Base-by-base conservation (phyloP, 2,329 filamentous ascomycete species). In the Cordyceps cicadae region DNA sequence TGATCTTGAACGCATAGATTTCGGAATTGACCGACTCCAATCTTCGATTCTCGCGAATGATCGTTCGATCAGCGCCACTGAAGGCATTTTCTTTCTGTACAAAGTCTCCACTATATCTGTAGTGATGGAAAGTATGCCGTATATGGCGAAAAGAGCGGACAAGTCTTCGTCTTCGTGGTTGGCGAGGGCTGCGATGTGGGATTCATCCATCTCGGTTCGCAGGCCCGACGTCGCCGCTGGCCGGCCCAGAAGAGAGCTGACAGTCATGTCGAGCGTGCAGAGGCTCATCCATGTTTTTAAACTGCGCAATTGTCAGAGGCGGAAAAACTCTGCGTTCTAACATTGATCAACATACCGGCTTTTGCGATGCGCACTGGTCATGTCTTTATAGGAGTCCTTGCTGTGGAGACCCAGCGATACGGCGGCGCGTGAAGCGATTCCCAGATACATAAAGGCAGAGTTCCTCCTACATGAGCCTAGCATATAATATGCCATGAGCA, bases 361-460 rank as follows among this genome's bases (percentile, higher is more conserved):
- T 21, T 64, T 64, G 3, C 67, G 65, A 9, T 64, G 54, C 1
- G 48, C 51, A 19, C 62, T 62, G 6, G 59, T 61, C 41, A 68
- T 63, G 12, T 67, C 64, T 4, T 65, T 55, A 32, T 71, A 72
- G 62, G 72, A 62, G 66, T 71, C 63, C 60, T 68, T 58, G 68
- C 71, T 70, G 56, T 86, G 82, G 7, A 86, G 66, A 0, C 84
- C 84, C 0, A 87, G 66, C 0, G 82, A 81, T 3, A 80, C 78
- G 0, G 84, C 83, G 0, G 83, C 80, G 58, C 81, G 78, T 0
- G 80, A 75, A 1, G 84, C 83, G 9, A 86, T 78, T 0, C 83
- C 83, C 2, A 87, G 68, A 60, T 86, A 86, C 80, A 87, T 85
- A 58, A 84, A 87, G 0, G 83, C 83, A 0, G 83, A 76, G 60